Conservation (phyloP, 108 stramenopile species). For the Fistulifera pelliculosa region DNA sequence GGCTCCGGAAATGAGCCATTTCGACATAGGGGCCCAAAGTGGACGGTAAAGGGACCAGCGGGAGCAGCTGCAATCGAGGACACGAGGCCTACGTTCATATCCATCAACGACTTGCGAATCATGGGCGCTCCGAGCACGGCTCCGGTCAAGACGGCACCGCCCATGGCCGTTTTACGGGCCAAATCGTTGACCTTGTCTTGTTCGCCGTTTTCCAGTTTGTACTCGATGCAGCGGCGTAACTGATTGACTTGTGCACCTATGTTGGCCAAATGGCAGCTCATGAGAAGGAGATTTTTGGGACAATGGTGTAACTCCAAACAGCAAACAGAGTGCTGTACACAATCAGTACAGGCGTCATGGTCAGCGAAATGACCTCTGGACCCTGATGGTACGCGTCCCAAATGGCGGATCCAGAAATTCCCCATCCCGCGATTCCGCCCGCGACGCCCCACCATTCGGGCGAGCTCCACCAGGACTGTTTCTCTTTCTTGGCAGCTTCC, state of each 20-base stretch:
- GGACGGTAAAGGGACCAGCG: constrained; percentile 54
- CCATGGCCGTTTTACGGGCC: constrained; percentile 45
- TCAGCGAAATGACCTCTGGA: constrained; percentile 74
- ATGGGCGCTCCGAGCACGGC: constrained; percentile 51
- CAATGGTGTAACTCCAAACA: constrained; percentile 72
- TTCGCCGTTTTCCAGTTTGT: constrained; percentile 56
- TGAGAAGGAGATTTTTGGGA: constrained; percentile 69
- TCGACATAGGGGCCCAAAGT: constrained; percentile 87
- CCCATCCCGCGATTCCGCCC: constrained; percentile 84
- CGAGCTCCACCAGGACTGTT: constrained; percentile 34
- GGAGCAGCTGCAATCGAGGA: constrained; percentile 61
- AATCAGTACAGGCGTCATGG: constrained; percentile 84
- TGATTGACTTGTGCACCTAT: constrained; percentile 77
- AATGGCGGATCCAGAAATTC: constrained; percentile 80
- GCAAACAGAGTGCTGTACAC: constrained; percentile 77
- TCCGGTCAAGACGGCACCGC: constrained; percentile 48
- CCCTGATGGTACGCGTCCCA: constrained; percentile 70
- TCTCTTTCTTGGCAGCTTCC: not conserved
- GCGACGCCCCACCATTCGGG: constrained; percentile 70
- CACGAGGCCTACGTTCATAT: constrained; percentile 50
- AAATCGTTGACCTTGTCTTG: constrained; percentile 60
- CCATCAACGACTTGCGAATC: constrained; percentile 31
- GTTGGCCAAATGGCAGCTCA: constrained; percentile 70
- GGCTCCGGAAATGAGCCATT: constrained; percentile 81
- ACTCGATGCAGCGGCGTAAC: constrained; percentile 62